Base-by-base conservation (phyloP, 805 yeast species). In the Cyberlindnera samutprakarnensis region DNA sequence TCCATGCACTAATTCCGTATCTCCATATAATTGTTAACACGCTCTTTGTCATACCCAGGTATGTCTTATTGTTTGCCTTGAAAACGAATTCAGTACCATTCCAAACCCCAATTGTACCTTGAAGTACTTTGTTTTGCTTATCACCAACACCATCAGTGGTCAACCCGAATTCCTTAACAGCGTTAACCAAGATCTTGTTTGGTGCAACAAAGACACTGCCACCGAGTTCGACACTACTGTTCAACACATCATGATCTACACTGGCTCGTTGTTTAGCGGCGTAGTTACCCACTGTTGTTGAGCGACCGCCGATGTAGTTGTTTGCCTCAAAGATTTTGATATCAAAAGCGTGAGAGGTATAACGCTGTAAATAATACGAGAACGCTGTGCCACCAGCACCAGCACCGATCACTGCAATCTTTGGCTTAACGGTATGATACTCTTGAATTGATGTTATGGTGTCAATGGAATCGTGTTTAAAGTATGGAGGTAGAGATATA, bases 301-400 rank as follows among this genome's bases (percentile, higher is more conserved):
- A 52, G 21, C 76, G 46, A 0, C 75, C 76, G 7, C 75, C 76
- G 19, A 69, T 39, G 36, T 62, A 56, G 8, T 40, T 43, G 19
- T 52, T 53, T 14, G 44, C 36, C 25, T 70, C 76, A 43, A 56
- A 69, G 1, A 70, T 45, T 0, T 68, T 62, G 29, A 70, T 52
- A 29, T 68, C 53, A 36, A 43, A 63, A 0, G 38, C 36, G 28
- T 46, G 39, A 19, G 52, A 43, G 1, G 66, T 52, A 40, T 46
- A 66, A 28, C 55, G 57, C 23, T 64, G 62, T 12, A 68, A 51
- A 36, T 69, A 56, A 39, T 66, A 61, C 4, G 75, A 66, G n/a
- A 66, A 54, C 4, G 68, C 49, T 1, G 72, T 48, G 1, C 76
- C 75, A 8, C 68, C 72, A 4, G 75, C 64, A 4, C 75, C 76